Evolutionary conservation across 306 rosid species (phyloP).

Genomic region (Spatholobus suberectus): DNA sequence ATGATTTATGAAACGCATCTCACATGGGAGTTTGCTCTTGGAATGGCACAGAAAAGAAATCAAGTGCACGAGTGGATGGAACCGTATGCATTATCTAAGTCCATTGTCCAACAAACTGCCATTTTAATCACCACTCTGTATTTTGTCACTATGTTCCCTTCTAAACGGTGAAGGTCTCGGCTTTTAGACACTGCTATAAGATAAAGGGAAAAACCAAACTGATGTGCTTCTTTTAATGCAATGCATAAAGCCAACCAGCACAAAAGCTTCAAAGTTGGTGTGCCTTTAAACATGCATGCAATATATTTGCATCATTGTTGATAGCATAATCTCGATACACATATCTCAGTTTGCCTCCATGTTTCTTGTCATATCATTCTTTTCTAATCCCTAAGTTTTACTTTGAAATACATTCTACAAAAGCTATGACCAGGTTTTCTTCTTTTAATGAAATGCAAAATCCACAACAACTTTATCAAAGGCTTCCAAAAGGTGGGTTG

Average conservation of each 20-base stretch:
- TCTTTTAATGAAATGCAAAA: constrained; percentile 83
- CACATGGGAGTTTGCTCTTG: constrained; percentile 39
- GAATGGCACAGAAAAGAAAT: constrained; percentile 32
- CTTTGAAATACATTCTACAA: constrained; percentile 55
- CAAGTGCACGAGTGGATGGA: constrained; percentile 54
- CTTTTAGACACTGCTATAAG: constrained; percentile 37
- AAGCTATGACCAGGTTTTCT: constrained; percentile 63
- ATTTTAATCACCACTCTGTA: constrained; percentile 42
- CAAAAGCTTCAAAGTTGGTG: constrained; percentile 52
- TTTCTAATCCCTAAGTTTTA: constrained; percentile 46
- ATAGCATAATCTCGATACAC: constrained; percentile 38
- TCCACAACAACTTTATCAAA: constrained; percentile 63
- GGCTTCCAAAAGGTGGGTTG: constrained; percentile 55
- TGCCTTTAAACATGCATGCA: constrained; percentile 51
- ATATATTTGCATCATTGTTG: constrained; percentile 42
- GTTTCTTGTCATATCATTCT: constrained; percentile 49
- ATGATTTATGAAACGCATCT: constrained; percentile 36
- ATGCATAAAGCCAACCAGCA: constrained; percentile 42
- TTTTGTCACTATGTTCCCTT: constrained; percentile 51
- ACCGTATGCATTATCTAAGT: constrained; percentile 40
- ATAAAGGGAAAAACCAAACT: constrained; percentile 25
- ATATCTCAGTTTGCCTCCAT: constrained; percentile 45
- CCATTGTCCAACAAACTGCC: constrained; percentile 34
- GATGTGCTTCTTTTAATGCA: constrained; percentile 57
- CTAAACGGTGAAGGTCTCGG: constrained; percentile 44